These are phyloP conservation scores for Cinnamomum micranthum DNA, from an alignment of 164 flowering plant genomes.

Conservation along the genomic window DNA sequence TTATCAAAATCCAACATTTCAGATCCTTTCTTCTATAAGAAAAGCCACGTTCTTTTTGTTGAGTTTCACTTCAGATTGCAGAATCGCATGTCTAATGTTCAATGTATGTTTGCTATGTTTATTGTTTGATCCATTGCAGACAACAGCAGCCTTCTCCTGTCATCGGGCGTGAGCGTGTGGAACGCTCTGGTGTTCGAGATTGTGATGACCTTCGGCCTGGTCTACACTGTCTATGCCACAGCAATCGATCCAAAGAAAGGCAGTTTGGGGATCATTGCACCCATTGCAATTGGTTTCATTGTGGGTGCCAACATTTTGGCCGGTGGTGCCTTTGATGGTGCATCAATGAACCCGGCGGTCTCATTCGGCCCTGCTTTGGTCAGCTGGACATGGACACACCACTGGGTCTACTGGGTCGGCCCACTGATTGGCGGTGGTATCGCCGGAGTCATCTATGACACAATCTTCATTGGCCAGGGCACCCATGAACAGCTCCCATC, in stretches of 20 bases:
- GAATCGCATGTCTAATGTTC: neutral
- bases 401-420: conserved; percentile 49
- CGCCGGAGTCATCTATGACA: conserved; percentile 32
- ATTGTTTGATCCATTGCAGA: conserved; percentile 16
- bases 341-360: conserved; percentile 48
- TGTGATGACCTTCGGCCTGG: conserved; percentile 47
- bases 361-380: conserved; percentile 45
- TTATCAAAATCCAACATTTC: neutral
- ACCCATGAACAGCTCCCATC: conserved; percentile 34
- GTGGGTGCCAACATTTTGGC: conserved; percentile 47
- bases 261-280: conserved; percentile 32
- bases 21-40: neutral
- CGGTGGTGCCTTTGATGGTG: conserved; percentile 49
- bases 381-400: conserved; percentile 41
- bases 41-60: neutral
- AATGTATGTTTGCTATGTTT: neutral
- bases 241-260: conserved; percentile 42
- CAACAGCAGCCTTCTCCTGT: conserved; percentile 29
- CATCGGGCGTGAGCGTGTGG: conserved; percentile 26
- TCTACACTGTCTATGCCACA: conserved; percentile 44
- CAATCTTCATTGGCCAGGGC: conserved; percentile 27
- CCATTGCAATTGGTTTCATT: conserved; percentile 45
- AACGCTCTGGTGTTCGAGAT: conserved; percentile 39
- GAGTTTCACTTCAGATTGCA: too few relatives aligned
- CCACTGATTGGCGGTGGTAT: conserved; percentile 36